Evolutionary conservation across 768 basidiomycete species (phyloP).

Genomic region (Mycena epipterygia): DNA sequence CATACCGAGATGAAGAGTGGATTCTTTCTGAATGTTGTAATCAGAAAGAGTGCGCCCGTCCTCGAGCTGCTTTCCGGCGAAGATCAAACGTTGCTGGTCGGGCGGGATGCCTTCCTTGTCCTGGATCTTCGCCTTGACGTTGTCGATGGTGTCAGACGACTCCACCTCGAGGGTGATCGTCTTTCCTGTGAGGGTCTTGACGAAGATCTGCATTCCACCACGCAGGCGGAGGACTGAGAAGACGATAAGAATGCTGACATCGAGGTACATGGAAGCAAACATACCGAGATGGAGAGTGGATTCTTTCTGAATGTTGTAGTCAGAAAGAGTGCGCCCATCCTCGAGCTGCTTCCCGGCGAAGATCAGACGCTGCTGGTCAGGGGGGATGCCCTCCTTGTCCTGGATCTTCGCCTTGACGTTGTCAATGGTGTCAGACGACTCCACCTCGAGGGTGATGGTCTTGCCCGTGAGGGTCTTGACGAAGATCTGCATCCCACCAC

Average conservation of each 20-base stretch:
- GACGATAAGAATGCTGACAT: background rate
- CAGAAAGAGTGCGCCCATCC: no score
- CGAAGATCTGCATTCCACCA: conserved; percentile 38
- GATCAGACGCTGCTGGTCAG: no score
- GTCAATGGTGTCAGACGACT: no score
- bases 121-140: conserved; percentile 38
- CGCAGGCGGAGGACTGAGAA: conserved; percentile 34
- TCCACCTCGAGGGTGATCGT: conserved; percentile 39
- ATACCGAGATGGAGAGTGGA: no score
- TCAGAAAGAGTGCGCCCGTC: conserved; percentile 73
- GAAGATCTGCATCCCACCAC: no score
- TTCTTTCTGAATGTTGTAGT: no score
- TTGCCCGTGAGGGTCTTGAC: no score
- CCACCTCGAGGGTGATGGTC: no score
- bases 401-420: no score
- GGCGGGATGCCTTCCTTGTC: conserved; percentile 38
- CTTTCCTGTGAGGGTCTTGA: conserved; percentile 37
- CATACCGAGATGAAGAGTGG: conserved; percentile 69
- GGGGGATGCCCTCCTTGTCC: no score
- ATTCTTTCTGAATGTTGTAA: conserved; percentile 79
- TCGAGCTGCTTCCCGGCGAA: no score
- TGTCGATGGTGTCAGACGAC: conserved; percentile 37
- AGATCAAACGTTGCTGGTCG: conserved; percentile 60
- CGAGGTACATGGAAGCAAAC: background rate
- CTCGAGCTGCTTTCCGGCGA: conserved; percentile 72